A percentile compares a stretch with the other conserved stretches of the same genome.
These are phyloP conservation scores for Austroboletus niveus DNA, from an alignment of 1,284 basidiomycete species.

Conservation along the genomic window DNA sequence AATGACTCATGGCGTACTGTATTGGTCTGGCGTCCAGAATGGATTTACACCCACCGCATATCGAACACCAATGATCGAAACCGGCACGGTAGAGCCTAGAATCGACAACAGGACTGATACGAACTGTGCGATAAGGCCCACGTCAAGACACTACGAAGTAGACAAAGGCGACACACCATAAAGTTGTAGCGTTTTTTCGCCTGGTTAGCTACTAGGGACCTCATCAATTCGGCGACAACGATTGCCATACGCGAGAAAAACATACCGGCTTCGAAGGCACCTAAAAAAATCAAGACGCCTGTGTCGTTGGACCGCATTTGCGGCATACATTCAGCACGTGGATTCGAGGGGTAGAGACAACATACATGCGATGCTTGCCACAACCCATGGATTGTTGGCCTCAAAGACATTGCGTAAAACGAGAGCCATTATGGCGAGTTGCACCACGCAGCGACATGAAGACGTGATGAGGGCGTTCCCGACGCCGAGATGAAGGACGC, in stretches of 20 bases:
- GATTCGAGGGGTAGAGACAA: not conserved
- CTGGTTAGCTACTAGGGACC: conserved; percentile 57
- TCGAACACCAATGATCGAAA: conserved; percentile 73
- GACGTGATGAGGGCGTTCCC: conserved; percentile 68
- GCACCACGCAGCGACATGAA: conserved; percentile 70
- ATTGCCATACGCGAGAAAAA: not conserved
- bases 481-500: conserved; percentile 63
- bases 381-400: conserved; percentile 69
- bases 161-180: conserved; percentile 53
- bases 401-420: conserved; percentile 75
- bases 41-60: conserved; percentile 76
- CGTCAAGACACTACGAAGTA: conserved; percentile 1
- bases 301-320: not conserved
- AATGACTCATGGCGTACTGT: conserved; percentile 46
- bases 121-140: conserved; percentile 49
- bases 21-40: conserved; percentile 82
- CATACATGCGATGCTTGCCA: conserved; percentile 70
- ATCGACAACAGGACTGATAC: conserved; percentile 65
- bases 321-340: not conserved
- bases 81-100: conserved; percentile 75
- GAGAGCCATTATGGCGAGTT: conserved; percentile 71
- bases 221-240: not conserved
- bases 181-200: conserved; percentile 67
- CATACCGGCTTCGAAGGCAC: conserved; percentile 65
- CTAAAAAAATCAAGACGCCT: conserved; percentile 72